Base-by-base conservation (phyloP, 306 rosid genomes). In the Sechiopsis laciniata region DNA sequence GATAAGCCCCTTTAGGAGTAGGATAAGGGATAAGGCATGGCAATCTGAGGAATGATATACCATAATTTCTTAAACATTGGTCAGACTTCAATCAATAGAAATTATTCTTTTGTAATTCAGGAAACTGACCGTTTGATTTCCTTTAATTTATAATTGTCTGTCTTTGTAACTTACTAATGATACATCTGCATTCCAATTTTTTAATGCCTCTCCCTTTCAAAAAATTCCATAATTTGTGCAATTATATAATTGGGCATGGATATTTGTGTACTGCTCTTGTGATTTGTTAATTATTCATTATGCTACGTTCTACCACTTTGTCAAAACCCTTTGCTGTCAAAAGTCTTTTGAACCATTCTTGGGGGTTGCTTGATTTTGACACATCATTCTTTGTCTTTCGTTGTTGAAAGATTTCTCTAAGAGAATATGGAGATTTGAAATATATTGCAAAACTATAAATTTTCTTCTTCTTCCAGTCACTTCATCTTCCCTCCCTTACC, bases 181-280 rank as follows among this genome's bases (percentile, higher is more conserved):
- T 3, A 24, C n/a, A 35, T n/a, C 51, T 40, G 37, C 10, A 17
- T 63, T 63, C n/a, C 51, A 7, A 63, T 63, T 42, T 60, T 26
- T 9, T 63, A 35, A 63, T 64, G 32, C 32, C 32, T 29, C 32
- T 29, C 32, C 32, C 32, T 29, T 29, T 3, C 32, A 3, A 29
- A 29, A 29, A 29, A 29, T 29, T 29, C 32, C 32, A 29, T 29
- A 29, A 29, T n/a, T 29, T 29, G 32, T 29, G 26, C n/a, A 8
- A 37, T 26, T 64, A 42, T 17, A n/a, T 64, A 1, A 17, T 37
- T 64, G 21, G 71, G 17, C 26, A 64, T 64, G 71, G 24, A 64
- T 64, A 64, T 64, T 37, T 64, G 71, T 37, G 52, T 17, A 64
- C 26, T 64, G 37, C 11, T 37, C 20, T n/a, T 50, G 52, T 64